These are phyloP conservation scores for Solidago caesia DNA, from an alignment of 129 eudicot species.

Conservation along the genomic window DNA sequence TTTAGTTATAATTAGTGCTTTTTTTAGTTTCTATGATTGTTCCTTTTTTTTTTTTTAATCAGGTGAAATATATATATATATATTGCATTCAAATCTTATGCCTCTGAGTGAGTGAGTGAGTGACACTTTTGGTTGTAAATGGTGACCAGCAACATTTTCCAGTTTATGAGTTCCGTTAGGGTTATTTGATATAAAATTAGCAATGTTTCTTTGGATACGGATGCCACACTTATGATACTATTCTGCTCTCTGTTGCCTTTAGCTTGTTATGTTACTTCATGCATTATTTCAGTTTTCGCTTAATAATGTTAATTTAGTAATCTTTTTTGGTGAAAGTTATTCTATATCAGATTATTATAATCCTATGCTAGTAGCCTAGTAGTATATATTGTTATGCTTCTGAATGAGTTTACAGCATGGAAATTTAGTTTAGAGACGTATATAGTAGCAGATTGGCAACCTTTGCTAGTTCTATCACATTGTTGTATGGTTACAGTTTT, in stretches of 20 bases:
- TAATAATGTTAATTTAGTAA: not conserved
- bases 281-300: too few species aligned
- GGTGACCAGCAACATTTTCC: too few species aligned
- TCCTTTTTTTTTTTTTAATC: not conserved
- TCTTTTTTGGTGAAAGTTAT: not conserved
- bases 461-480: not conserved
- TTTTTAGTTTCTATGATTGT: too few species aligned
- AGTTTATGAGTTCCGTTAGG: too few species aligned
- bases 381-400: not conserved
- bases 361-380: not conserved
- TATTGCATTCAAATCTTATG: too few species aligned
- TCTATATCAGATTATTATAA: constrained; percentile 1
- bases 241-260: too few species aligned
- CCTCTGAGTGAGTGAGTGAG: too few species aligned
- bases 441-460: constrained; percentile 14
- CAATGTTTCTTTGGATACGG: too few species aligned
- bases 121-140: too few species aligned
- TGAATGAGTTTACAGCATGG: constrained; percentile 15
- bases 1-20: not conserved
- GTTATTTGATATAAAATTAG: too few species aligned
- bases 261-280: too few species aligned
- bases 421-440: not conserved
- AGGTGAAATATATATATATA: not conserved
- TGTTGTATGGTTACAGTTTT: not conserved
- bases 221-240: too few species aligned